Percentiles rank a stretch among this genome's conserved stretches.
Conservation (phyloP, 352 stramenopile species). For the Proteromonas lacertae region DNA sequence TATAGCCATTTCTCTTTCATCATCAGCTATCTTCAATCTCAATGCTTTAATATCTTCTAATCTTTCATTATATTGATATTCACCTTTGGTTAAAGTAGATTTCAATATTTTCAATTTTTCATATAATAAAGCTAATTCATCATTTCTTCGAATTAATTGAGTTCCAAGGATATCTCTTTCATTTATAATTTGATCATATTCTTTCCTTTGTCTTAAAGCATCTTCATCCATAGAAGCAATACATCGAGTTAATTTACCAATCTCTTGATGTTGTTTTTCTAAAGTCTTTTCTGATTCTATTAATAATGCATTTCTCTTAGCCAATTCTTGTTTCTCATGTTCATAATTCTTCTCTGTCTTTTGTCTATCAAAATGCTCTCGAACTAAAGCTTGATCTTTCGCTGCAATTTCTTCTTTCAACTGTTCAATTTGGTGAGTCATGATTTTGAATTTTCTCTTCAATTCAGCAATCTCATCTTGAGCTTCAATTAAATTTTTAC, state of each 20-base stretch:
- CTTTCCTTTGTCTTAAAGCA: constrained; percentile 53
- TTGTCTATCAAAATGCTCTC: constrained; percentile 72
- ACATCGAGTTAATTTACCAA: constrained; percentile 52
- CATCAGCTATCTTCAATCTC: constrained; percentile 64
- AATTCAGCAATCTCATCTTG: constrained; percentile 76
- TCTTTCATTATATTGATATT: constrained; percentile 41
- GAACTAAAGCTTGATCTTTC: constrained; percentile 70
- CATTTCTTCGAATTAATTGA: constrained; percentile 72
- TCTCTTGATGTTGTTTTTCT: constrained; percentile 61
- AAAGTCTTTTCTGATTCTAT: constrained; percentile 53
- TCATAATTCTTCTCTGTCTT: constrained; percentile 71
- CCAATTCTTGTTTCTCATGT: constrained; percentile 58
- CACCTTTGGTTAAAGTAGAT: constrained; percentile 50
- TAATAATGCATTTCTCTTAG: constrained; percentile 37
- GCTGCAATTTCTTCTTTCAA: constrained; percentile 70
- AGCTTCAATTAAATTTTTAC: constrained; percentile 69
- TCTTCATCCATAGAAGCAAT: constrained; percentile 67
- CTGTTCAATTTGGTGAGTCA: constrained; percentile 69
- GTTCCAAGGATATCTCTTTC: constrained; percentile 77
- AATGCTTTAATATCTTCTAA: constrained; percentile 65
- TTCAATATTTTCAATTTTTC: constrained; percentile 88
- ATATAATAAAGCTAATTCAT: constrained; percentile 75
- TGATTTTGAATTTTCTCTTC: constrained; percentile 82
- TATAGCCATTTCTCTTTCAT: constrained; percentile 55
- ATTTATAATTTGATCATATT: constrained; percentile 70